Evolutionary conservation across 192 early-diverging fungal genomes (phyloP).

Genomic region (Dissophora globulifera): DNA sequence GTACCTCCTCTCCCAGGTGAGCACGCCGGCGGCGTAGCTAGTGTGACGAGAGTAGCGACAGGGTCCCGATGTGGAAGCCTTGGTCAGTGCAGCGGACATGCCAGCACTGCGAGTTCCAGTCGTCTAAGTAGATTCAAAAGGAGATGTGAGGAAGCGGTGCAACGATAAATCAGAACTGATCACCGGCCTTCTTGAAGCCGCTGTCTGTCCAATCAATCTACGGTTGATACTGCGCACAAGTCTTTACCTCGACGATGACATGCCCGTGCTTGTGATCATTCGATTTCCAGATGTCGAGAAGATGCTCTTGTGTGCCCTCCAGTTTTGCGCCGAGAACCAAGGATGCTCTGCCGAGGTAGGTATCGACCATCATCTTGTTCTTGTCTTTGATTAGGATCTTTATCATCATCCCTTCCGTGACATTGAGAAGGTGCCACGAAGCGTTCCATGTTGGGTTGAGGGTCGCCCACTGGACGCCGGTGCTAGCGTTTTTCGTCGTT

Average conservation of each 20-base stretch:
- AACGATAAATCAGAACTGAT: no score
- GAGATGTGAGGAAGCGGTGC: neutral
- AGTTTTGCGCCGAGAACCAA: slow-evolving; percentile 12
- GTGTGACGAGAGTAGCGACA: slow-evolving; percentile 48
- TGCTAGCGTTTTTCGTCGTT: no score
- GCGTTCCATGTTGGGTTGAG: slow-evolving; percentile 43
- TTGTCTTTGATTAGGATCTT: slow-evolving; percentile 34
- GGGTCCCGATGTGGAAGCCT: slow-evolving; percentile 28
- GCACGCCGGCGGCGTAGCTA: slow-evolving; percentile 48
- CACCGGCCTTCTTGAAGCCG: no score
- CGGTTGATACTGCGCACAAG: no score
- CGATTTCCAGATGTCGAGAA: slow-evolving; percentile 21
- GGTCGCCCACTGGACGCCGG: slow-evolving; percentile 41
- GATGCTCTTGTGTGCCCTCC: slow-evolving; percentile 28
- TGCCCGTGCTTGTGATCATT: slow-evolving; percentile 15
- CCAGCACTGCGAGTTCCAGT: slow-evolving; percentile 11
- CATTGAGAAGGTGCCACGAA: slow-evolving; percentile 27
- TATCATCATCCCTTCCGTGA: slow-evolving; percentile 19
- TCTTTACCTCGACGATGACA: slow-evolving; percentile 24
- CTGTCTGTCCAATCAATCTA: no score
- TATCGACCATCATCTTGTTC: slow-evolving; percentile 47
- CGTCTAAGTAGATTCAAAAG: slow-evolving; percentile 10
- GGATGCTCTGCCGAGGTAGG: slow-evolving; percentile 16
- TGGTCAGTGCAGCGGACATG: slow-evolving; percentile 3
- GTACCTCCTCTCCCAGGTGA: slow-evolving; percentile 30